phyloP scores from a whole-genome alignment of 2,329 filamentous ascomycete species.

The Pseudogymnoascus sp. region DNA sequence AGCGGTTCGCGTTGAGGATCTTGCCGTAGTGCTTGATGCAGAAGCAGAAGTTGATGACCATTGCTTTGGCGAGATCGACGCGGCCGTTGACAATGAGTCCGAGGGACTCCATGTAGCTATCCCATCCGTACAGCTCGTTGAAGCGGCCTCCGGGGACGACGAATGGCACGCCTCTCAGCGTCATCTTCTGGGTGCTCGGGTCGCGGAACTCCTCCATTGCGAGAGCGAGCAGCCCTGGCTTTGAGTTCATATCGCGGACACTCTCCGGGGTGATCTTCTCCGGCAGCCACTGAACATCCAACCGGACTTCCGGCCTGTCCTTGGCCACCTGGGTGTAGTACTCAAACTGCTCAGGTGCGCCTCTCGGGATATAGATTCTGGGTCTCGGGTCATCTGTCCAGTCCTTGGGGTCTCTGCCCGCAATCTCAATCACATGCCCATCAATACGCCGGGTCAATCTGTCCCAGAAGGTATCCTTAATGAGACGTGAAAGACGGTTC shows the following conservation, averaged over 20 bases:
- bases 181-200: slow-evolving; percentile 57
- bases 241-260: slow-evolving; percentile 74
- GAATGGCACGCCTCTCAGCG: slow-evolving; percentile 75
- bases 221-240: slow-evolving; percentile 81
- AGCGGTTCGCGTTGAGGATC: slow-evolving; percentile 92
- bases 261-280: slow-evolving; percentile 72
- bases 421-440: slow-evolving; percentile 74
- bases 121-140: slow-evolving; percentile 98
- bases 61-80: slow-evolving; percentile 79
- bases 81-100: slow-evolving; percentile 80
- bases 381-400: slow-evolving; percentile 86
- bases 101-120: slow-evolving; percentile 96
- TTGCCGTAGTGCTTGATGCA: slow-evolving; percentile 98
- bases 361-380: slow-evolving; percentile 80
- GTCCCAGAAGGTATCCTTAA: slow-evolving; percentile 87
- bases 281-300: slow-evolving; percentile 77
- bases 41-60: slow-evolving; percentile 96
- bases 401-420: slow-evolving; percentile 86
- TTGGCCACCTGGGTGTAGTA: slow-evolving; percentile 79
- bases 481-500: slow-evolving; percentile 74
- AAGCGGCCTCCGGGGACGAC: slow-evolving; percentile 96
- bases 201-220: slow-evolving; percentile 74
- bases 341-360: slow-evolving; percentile 77
- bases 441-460: slow-evolving; percentile 85
- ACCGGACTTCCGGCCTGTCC: slow-evolving; percentile 70